phyloP scores from a whole-genome alignment of 176 grass and related monocot genomes.

The Oryza officinalis region DNA sequence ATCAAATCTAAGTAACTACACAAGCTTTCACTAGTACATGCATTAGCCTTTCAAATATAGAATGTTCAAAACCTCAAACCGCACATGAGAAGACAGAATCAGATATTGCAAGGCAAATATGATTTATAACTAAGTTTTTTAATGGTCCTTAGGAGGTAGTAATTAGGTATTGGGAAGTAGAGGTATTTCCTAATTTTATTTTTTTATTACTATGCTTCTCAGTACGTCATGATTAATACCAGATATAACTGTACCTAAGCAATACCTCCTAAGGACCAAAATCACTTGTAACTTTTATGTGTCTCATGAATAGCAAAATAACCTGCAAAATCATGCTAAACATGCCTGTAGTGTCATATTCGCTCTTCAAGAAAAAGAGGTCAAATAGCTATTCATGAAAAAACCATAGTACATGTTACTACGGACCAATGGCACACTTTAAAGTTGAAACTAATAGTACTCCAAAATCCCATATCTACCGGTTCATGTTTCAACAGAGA shows the following conservation, averaged over 20 bases:
- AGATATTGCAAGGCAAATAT: slow-evolving; percentile 11
- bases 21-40: not conserved
- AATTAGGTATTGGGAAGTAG: not conserved
- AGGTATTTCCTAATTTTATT: not conserved
- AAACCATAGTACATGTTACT: not conserved
- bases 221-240: not conserved
- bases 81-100: slow-evolving; percentile 17
- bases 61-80: not conserved
- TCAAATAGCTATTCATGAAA: not conserved
- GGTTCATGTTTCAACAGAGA: not conserved
- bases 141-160: not conserved
- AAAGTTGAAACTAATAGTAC: not conserved
- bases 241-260: not conserved
- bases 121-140: not conserved
- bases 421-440: not conserved
- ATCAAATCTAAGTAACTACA: not conserved
- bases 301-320: not conserved
- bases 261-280: not conserved
- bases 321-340: slow-evolving; percentile 10
- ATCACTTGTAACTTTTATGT: not conserved
- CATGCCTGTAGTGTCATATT: not conserved
- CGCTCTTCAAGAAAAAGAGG: not conserved
- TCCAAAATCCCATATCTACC: not conserved
- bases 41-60: not conserved
- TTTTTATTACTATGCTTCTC: not conserved